Evolutionary conservation across 2,329 filamentous ascomycete genomes (phyloP).

Genomic region (Thelonectria discophora): DNA sequence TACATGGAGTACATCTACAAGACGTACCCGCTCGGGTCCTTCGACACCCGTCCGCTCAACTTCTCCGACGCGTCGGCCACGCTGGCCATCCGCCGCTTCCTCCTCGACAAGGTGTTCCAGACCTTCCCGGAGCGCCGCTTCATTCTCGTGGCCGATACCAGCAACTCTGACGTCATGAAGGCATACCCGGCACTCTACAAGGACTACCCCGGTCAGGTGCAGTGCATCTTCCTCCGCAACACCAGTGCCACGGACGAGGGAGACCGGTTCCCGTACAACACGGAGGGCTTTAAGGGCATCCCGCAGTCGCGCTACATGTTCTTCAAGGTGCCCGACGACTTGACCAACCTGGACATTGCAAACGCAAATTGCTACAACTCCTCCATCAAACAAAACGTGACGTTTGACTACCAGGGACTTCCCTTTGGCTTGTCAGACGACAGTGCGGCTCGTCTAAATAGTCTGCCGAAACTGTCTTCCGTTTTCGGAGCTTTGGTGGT

Average conservation of each 20-base stretch:
- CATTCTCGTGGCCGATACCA: slow-evolving; percentile 78
- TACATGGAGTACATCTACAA: slow-evolving; percentile 86
- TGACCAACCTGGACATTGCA: slow-evolving; percentile 71
- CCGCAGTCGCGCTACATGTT: slow-evolving; percentile 80
- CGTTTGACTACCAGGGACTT: slow-evolving; percentile 71
- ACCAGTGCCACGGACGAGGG: slow-evolving; percentile 72
- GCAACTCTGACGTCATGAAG: slow-evolving; percentile 79
- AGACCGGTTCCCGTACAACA: slow-evolving; percentile 80
- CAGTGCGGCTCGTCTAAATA: slow-evolving; percentile 43
- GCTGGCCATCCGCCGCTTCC: slow-evolving; percentile 73
- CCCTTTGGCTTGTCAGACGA: slow-evolving; percentile 55
- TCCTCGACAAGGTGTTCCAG: slow-evolving; percentile 76
- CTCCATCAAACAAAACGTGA: slow-evolving; percentile 74
- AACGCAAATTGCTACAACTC: slow-evolving; percentile 74
- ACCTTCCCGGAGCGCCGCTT: slow-evolving; percentile 81
- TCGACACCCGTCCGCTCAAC: slow-evolving; percentile 81
- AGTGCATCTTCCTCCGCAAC: slow-evolving; percentile 81
- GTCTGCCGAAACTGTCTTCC: slow-evolving; percentile 33
- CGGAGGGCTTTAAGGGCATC: slow-evolving; percentile 72
- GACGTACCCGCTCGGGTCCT: slow-evolving; percentile 79
- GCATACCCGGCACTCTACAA: slow-evolving; percentile 68
- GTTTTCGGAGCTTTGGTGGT: slow-evolving; percentile 32
- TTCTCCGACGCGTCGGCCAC: slow-evolving; percentile 80
- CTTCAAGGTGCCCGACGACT: slow-evolving; percentile 76
- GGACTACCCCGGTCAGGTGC: slow-evolving; percentile 75